A percentile compares a stretch with the other conserved stretches of the same genome.
These are phyloP conservation scores for Aurantiochytrium sp. DNA, from an alignment of 108 stramenopile species.

Conservation along the genomic window DNA sequence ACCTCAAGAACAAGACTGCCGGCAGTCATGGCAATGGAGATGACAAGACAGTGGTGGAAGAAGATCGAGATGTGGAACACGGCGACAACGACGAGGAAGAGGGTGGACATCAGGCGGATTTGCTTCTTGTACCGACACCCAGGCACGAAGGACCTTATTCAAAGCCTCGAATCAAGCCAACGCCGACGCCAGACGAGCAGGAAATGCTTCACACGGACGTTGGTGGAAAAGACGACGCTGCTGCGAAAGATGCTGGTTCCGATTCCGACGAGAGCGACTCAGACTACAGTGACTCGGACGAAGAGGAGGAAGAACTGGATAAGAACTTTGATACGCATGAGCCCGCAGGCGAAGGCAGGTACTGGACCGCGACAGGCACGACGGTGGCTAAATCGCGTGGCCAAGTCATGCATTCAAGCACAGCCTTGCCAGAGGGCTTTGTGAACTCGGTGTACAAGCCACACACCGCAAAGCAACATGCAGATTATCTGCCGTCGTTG, in stretches of 20 bases:
- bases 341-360: constrained; percentile 14
- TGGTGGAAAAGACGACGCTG: background rate
- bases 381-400: background rate
- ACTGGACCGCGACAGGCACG: background rate
- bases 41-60: too few relatives aligned
- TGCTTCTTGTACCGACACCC: background rate
- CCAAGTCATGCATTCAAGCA: background rate
- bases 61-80: too few relatives aligned
- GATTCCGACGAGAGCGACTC: background rate
- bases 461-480: constrained; percentile 38
- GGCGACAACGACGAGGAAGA: background rate
- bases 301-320: background rate
- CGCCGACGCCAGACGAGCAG: constrained; percentile 26
- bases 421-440: constrained; percentile 38
- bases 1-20: too few relatives aligned
- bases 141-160: background rate
- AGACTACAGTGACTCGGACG: background rate
- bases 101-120: background rate
- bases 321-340: constrained; percentile 20
- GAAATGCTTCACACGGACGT: background rate
- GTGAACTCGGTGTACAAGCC: constrained; percentile 32
- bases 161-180: background rate
- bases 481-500: constrained; percentile 57
- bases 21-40: too few relatives aligned
- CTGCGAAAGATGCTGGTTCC: too few relatives aligned